A percentile compares a stretch with the other conserved stretches of the same genome.
phyloP scores from a whole-genome alignment of 257 asterid genomes.

The Solanum sitiens region DNA sequence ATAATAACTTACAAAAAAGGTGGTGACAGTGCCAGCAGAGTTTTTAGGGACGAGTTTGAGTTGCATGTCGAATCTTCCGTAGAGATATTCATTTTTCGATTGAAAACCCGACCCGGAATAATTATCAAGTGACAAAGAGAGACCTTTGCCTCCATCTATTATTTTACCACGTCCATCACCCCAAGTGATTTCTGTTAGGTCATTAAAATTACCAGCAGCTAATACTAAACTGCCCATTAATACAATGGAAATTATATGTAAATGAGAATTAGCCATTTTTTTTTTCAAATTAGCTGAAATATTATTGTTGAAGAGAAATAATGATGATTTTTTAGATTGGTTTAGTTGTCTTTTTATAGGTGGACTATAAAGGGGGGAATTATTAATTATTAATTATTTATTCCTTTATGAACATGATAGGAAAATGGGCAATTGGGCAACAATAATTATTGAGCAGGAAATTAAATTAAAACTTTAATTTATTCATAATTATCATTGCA shows the following conservation, averaged over 20 bases:
- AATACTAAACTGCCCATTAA: slow-evolving; percentile 19
- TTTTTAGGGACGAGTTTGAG: slow-evolving; percentile 50
- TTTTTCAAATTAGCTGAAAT: background rate
- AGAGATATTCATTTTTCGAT: slow-evolving; percentile 33
- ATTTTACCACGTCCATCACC: slow-evolving; percentile 43
- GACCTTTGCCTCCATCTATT: slow-evolving; percentile 26
- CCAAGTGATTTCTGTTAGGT: slow-evolving; percentile 25
- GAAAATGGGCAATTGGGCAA: background rate
- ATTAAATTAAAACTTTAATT: background rate
- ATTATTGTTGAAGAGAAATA: background rate
- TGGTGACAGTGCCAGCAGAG: slow-evolving; percentile 74
- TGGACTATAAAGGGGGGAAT: background rate
- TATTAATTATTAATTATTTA: background rate
- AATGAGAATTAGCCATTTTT: background rate
- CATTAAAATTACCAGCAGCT: slow-evolving; percentile 42
- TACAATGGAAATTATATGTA: slow-evolving; percentile 4
- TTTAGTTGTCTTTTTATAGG: background rate
- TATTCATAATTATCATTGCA: background rate
- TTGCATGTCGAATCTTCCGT: slow-evolving; percentile 46
- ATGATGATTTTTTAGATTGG: background rate
- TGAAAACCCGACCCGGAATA: slow-evolving; percentile 58
- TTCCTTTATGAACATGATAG: background rate
- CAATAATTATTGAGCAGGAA: background rate
- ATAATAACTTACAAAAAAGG: slow-evolving; percentile 36
- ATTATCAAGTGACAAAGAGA: slow-evolving; percentile 44